Base-by-base conservation (phyloP, 495 filamentous ascomycete genomes). In the Penicillium pancosmium region DNA sequence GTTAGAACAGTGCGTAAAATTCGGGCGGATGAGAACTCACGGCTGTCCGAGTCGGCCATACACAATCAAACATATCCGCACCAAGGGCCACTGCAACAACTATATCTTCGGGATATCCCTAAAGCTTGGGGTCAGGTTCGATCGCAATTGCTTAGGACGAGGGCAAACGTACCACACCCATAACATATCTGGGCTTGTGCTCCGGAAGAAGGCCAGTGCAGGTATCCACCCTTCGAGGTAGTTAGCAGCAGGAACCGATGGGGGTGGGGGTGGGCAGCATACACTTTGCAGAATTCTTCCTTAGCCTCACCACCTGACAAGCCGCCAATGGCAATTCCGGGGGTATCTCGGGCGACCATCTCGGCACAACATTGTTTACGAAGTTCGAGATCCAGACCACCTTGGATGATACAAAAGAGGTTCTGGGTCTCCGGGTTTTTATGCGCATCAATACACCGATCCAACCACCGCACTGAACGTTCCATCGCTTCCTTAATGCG, bases 31-130 rank as follows among this genome's bases (percentile, higher is more conserved):
- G 13, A 53, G 44, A 12, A 65, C 75, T 65, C 76, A 84, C 86
- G 12, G 95, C 94, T 23, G 94, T 98, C 41, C 94, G 82, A 23
- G 94, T 98, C 8, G 93, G 95, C 95, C 95, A 98, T 6, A 98
- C 94, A 67, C 95, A 98, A 76, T 98, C 94, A 72, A 98, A 98
- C 95, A 98, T 98, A 69, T 98, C 94, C 21, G 95, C 94, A 5
- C 94, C 94, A 5, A 98, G 82, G 11, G 94, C 94, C 12, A 96
- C 82, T 52, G 90, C 92, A 13, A 98, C 91, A 12, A 98, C 79
- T 53, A 98, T 79, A 72, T 98, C 94, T 70, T 97, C 94, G 1
- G 94, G 94, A 70, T 97, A 98, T 33, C 94, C 88, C 84, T 87
- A 56, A 0, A 46, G 0, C 36, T 18, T 13, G 9, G 41, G 16